Conservation (phyloP, 345 rosid genomes). For the Euphorbia tirucalli region DNA sequence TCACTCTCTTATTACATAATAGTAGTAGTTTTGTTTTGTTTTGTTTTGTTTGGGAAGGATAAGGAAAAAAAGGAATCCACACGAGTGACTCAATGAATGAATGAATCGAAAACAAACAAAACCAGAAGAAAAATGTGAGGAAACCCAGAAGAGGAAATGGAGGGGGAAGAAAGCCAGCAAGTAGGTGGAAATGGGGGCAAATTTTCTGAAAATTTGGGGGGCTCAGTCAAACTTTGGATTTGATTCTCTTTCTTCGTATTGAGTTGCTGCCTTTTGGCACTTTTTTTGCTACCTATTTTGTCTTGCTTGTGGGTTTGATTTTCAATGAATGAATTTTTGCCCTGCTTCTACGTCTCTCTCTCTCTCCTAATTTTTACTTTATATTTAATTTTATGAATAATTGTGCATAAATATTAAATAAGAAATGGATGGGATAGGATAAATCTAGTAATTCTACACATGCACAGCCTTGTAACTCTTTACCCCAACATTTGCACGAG, state of each 20-base stretch:
- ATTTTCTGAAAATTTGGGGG: constrained; percentile 24
- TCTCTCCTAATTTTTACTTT: constrained; percentile 7
- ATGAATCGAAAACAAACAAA: no score
- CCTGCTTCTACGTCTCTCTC: constrained; percentile 23
- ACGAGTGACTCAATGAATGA: background rate
- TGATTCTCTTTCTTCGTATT: constrained; percentile 13
- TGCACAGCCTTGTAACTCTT: background rate
- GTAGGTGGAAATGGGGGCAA: constrained; percentile 6
- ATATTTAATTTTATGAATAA: background rate
- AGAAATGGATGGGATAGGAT: background rate
- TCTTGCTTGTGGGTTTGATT: background rate
- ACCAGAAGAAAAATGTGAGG: background rate
- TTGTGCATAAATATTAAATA: background rate
- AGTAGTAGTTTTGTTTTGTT: no score
- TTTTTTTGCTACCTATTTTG: background rate
- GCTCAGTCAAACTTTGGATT: constrained; percentile 46
- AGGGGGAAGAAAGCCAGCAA: background rate
- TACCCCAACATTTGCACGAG: background rate
- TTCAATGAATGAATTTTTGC: background rate
- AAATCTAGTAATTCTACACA: background rate
- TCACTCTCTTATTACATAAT: background rate
- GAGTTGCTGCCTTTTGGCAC: constrained; percentile 9
- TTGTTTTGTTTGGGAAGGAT: background rate
- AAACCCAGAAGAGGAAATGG: background rate
- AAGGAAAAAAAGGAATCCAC: background rate